These are phyloP conservation scores for Penicillium hordei DNA, from an alignment of 2,329 filamentous ascomycete genomes.

Conservation along the genomic window DNA sequence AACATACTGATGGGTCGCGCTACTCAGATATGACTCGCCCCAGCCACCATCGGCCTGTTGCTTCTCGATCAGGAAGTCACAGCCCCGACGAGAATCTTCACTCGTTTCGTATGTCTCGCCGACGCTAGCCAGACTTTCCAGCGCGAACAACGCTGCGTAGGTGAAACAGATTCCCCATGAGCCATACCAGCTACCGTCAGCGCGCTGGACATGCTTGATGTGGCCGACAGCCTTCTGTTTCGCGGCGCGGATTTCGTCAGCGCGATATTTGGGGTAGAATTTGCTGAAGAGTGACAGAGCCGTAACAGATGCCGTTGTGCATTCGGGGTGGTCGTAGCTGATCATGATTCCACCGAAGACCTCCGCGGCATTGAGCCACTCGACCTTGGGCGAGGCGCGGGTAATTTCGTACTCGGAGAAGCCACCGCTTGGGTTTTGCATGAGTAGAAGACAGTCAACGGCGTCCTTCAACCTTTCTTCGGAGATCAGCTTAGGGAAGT, in stretches of 20 bases:
- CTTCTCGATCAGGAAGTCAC: slow-evolving; percentile 79
- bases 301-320: slow-evolving; percentile 91
- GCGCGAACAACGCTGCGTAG: slow-evolving; percentile 93
- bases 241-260: slow-evolving; percentile 70
- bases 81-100: slow-evolving; percentile 68
- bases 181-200: slow-evolving; percentile 95
- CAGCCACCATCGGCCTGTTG: slow-evolving; percentile 90
- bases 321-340: slow-evolving; percentile 97
- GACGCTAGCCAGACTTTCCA: slow-evolving; percentile 78
- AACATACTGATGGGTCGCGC: slow-evolving; percentile 71
- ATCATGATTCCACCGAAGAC: slow-evolving; percentile 98
- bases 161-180: slow-evolving; percentile 98
- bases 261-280: slow-evolving; percentile 77
- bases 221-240: slow-evolving; percentile 73
- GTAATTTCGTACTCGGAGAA: slow-evolving; percentile 88
- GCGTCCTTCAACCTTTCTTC: slow-evolving; percentile 80
- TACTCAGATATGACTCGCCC: slow-evolving; percentile 91
- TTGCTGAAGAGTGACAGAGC: slow-evolving; percentile 78
- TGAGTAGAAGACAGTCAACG: slow-evolving; percentile 84
- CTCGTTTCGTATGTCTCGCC: slow-evolving; percentile 81
- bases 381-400: slow-evolving; percentile 73
- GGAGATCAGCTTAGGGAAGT: slow-evolving; percentile 71
- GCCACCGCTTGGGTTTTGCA: slow-evolving; percentile 83
- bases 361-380: slow-evolving; percentile 90
- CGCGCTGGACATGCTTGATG: slow-evolving; percentile 74